Evolutionary conservation across 2,329 filamentous ascomycete genomes (phyloP).

Genomic region (Sclerotinia glacialis): DNA sequence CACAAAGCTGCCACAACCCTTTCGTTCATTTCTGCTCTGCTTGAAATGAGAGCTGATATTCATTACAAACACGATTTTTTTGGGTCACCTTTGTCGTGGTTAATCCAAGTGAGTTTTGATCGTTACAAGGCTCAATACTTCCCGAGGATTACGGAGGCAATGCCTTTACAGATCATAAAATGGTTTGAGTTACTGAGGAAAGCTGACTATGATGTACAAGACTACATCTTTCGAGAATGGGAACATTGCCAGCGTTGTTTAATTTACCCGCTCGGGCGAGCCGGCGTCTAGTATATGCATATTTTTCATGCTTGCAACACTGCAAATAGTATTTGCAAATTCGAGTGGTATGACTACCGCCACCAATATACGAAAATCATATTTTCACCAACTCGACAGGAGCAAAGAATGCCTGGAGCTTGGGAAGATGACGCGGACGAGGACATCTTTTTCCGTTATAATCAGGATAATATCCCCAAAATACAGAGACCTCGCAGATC

Average conservation of each 20-base stretch:
- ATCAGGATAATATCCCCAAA: too few relatives aligned
- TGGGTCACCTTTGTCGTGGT: too few relatives aligned
- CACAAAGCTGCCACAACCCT: too few relatives aligned
- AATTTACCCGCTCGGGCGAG: not conserved
- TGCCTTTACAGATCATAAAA: not conserved
- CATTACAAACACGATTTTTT: too few relatives aligned
- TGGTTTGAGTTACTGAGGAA: not conserved
- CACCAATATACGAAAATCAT: not conserved
- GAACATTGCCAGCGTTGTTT: not conserved
- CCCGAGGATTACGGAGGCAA: too few relatives aligned
- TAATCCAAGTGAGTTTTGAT: too few relatives aligned
- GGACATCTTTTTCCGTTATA: too few relatives aligned
- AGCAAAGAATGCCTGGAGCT: not conserved
- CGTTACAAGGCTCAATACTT: too few relatives aligned
- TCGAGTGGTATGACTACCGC: not conserved
- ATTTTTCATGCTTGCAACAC: not conserved
- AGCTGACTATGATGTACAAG: not conserved
- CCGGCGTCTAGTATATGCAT: not conserved
- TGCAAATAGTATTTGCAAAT: not conserved
- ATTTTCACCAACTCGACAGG: not conserved
- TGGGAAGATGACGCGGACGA: not conserved
- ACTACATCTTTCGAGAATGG: not conserved
- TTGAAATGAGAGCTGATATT: too few relatives aligned
- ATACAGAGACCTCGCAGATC: not conserved
- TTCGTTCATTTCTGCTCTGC: too few relatives aligned